Evolutionary conservation across 768 basidiomycete genomes (phyloP), one percentile per base, ranked within the genome.

Genomic region (Tylopilus sp.): DNA sequence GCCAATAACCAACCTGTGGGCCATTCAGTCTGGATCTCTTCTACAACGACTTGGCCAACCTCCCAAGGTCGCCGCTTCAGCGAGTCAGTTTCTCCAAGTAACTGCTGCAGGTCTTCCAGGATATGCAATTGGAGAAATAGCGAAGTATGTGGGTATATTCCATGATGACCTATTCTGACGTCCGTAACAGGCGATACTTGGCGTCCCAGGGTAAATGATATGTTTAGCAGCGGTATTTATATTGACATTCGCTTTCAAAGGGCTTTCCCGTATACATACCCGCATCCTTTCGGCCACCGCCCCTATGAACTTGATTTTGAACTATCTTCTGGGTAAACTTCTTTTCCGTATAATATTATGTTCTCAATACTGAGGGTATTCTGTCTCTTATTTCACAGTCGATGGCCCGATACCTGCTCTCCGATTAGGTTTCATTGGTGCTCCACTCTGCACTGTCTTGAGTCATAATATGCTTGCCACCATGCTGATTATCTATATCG

Each of bases 61-160:
- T 10, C 66, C 68, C 4, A 69, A 72, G 28, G 73, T 79, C 2
- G 73, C 76, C 4, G 40, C 43, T 2, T 60, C 62, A 3, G 78
- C 78, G 6, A 66, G 68, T 9, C 15, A 68, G 23, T 79, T 78
- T 51, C 68, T 79, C 3, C 62, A 58, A 33, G 64, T 69, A 53
- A 58, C 74, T 8, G 68, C 66, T 11, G 53, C 76, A 25, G 75
- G 77, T 43, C 65, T 79, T 31, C 78, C 76, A 3, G 77, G 76
- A 20, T 79, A 79, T 57, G 74, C 69, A 11, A 68, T 73, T 28
- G 71, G 74, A 33, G 65, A 71, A 47, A 64, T 79, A 47, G 61
- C 73, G 23, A 74, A 75, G 69, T 72, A 48, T 53, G 46, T 22
- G 1, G 1, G 9, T 22, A 8, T 26, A 23, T 21, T 13, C 40